A percentile compares a stretch with the other conserved stretches of the same genome.
phyloP scores from a whole-genome alignment of 176 grass and related monocot genomes.

The Carex myosuroides region DNA sequence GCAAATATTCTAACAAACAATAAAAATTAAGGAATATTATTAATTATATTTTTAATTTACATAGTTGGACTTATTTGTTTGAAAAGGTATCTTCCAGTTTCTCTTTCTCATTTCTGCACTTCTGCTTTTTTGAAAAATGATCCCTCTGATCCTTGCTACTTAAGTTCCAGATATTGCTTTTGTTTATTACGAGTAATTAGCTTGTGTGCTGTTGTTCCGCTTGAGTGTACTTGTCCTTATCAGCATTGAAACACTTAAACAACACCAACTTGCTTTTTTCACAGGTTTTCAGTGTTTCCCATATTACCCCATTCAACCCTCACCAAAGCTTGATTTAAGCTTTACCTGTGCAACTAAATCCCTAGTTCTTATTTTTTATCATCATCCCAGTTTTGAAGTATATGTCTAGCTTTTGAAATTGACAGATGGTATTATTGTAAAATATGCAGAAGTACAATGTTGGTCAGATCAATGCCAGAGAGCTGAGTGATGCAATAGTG shows the following conservation, averaged over 20 bases:
- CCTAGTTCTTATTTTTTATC: neutral
- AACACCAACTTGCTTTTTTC: neutral
- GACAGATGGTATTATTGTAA: neutral
- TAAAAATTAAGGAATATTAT: neutral
- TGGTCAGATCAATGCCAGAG: constrained; percentile 60
- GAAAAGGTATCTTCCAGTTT: neutral
- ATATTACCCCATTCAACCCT: neutral
- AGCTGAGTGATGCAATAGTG: constrained; percentile 57
- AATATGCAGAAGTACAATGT: constrained; percentile 71
- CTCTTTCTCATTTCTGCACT: neutral
- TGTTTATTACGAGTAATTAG: neutral
- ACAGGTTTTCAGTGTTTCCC: neutral
- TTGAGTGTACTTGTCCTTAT: neutral
- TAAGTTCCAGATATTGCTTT: neutral
- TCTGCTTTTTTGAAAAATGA: neutral
- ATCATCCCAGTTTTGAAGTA: neutral
- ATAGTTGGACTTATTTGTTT: neutral
- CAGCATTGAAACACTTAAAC: neutral
- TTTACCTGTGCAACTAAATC: neutral
- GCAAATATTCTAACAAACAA: neutral
- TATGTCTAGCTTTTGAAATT: neutral
- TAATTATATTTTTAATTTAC: neutral
- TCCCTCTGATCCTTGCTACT: neutral
- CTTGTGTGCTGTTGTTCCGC: neutral
- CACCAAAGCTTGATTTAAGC: neutral